Conservation (phyloP, 176 grass and related monocot genomes). For the Metroxylon sagu region DNA sequence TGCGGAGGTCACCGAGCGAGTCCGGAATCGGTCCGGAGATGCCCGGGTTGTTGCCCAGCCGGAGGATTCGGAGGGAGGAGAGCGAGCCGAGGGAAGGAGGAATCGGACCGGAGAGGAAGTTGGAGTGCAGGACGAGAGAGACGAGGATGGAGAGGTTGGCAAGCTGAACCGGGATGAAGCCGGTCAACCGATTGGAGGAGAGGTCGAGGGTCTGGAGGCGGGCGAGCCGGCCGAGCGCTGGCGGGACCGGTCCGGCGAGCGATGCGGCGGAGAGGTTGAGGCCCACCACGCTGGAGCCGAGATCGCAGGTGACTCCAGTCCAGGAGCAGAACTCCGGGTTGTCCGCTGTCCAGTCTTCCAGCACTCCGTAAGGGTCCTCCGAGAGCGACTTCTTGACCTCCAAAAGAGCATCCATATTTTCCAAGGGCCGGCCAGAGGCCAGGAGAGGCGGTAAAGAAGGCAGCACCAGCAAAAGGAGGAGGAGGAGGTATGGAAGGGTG, state of each 20-base stretch:
- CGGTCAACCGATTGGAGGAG: slow-evolving; percentile 56
- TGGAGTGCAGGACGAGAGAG: slow-evolving; percentile 52
- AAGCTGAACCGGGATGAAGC: slow-evolving; percentile 43
- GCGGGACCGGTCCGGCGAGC: slow-evolving; percentile 37
- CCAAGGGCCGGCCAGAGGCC: neutral
- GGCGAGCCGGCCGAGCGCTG: slow-evolving; percentile 38
- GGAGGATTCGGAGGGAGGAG: slow-evolving; percentile 44
- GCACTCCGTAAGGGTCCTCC: slow-evolving; percentile 31
- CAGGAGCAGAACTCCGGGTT: slow-evolving; percentile 52
- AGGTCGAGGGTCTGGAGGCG: slow-evolving; percentile 55
- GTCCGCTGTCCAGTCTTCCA: slow-evolving; percentile 39
- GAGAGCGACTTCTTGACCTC: slow-evolving; percentile 56
- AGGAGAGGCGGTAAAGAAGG: slow-evolving; percentile 14
- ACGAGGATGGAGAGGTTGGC: slow-evolving; percentile 27
- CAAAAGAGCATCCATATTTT: slow-evolving; percentile 43
- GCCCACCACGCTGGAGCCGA: slow-evolving; percentile 28
- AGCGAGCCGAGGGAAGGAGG: slow-evolving; percentile 44
- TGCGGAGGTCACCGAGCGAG: slow-evolving; percentile 36
- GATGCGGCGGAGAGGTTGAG: slow-evolving; percentile 72
- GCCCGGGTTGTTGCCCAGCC: slow-evolving; percentile 58
- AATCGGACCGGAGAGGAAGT: slow-evolving; percentile 48
- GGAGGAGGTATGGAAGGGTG: neutral
- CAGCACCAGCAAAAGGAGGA: neutral
- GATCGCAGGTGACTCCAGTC: slow-evolving; percentile 64
- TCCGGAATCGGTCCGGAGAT: slow-evolving; percentile 50